Percentiles rank a stretch among this genome's conserved stretches.
phyloP scores from a whole-genome alignment of 2,329 filamentous ascomycete genomes.

The Cryphonectria radicalis region DNA sequence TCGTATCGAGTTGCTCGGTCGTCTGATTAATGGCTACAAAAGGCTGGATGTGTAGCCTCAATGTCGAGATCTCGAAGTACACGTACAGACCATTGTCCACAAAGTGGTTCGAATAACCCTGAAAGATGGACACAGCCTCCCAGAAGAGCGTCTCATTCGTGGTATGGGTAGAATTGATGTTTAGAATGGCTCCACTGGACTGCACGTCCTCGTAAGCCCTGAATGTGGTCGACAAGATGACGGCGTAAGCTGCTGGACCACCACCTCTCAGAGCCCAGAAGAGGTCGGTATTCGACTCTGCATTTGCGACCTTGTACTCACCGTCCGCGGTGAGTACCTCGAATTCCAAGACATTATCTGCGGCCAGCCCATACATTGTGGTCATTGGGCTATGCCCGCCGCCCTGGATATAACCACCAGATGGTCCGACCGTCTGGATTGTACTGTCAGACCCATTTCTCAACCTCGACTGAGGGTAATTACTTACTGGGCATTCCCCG shows the following conservation, averaged over 20 bases:
- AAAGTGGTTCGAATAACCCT: neutral
- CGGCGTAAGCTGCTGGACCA: constrained; percentile 55
- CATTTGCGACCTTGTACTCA: constrained; percentile 45
- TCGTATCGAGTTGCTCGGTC: neutral
- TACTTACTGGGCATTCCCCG: neutral
- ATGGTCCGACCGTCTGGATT: constrained; percentile 54
- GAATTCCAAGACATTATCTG: constrained; percentile 17
- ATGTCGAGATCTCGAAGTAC: neutral
- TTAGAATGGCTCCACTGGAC: constrained; percentile 47
- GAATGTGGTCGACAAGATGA: constrained; percentile 53
- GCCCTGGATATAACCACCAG: constrained; percentile 65
- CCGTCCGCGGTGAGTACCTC: constrained; percentile 48
- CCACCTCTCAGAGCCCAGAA: constrained; percentile 62
- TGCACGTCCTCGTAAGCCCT: constrained; percentile 54
- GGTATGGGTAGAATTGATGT: constrained; percentile 43
- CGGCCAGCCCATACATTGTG: constrained; percentile 37
- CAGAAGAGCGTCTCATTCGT: constrained; percentile 49
- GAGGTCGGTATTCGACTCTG: constrained; percentile 51
- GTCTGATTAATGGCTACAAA: neutral
- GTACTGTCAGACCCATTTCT: neutral
- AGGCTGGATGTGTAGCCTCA: neutral
- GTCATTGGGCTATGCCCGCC: constrained; percentile 58
- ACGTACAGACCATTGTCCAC: neutral
- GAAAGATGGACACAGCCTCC: constrained; percentile 38
- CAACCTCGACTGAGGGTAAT: neutral